Percentiles rank a stretch among this genome's conserved stretches.
Evolutionary conservation across 768 basidiomycete species (phyloP).

Genomic region (Hypholoma fasciculare): DNA sequence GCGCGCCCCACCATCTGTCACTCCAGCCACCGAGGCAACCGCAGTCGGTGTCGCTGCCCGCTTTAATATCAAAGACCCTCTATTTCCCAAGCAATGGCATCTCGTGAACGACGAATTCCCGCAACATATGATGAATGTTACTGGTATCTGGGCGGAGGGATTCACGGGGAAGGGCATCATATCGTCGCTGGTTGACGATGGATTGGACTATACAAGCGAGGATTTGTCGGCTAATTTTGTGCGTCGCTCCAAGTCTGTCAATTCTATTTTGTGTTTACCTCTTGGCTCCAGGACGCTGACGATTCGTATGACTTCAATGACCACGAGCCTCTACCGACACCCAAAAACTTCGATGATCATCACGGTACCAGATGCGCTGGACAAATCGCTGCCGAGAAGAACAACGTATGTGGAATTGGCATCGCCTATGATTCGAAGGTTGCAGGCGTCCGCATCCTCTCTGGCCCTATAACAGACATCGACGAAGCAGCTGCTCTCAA

Average conservation of each 20-base stretch:
- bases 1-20: slow-evolving; percentile 67
- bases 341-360: slow-evolving; percentile 86
- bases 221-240: slow-evolving; percentile 94
- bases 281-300: slow-evolving; percentile 68
- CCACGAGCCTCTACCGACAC: slow-evolving; percentile 83
- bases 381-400: slow-evolving; percentile 91
- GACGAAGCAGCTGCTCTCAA: slow-evolving; percentile 97
- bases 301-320: slow-evolving; percentile 98
- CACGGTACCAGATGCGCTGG: slow-evolving; percentile 99
- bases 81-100: slow-evolving; percentile 91
- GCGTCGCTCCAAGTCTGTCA: slow-evolving; percentile 30
- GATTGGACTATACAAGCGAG: slow-evolving; percentile 84
- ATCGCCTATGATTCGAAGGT: slow-evolving; percentile 91
- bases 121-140: slow-evolving; percentile 90
- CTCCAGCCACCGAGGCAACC: slow-evolving; percentile 33
- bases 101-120: slow-evolving; percentile 84
- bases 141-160: slow-evolving; percentile 87
- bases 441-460: slow-evolving; percentile 93
- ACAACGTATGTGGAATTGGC: slow-evolving; percentile 92
- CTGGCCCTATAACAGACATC: slow-evolving; percentile 90
- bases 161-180: slow-evolving; percentile 86
- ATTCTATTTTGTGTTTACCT: slow-evolving; percentile 18
- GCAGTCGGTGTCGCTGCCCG: slow-evolving; percentile 53
- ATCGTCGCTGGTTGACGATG: slow-evolving; percentile 92
- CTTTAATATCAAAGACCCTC: slow-evolving; percentile 77